These are phyloP conservation scores for Nosema muscidifuracis DNA, from an alignment of 371 early-diverging fungal species.

Conservation along the genomic window DNA sequence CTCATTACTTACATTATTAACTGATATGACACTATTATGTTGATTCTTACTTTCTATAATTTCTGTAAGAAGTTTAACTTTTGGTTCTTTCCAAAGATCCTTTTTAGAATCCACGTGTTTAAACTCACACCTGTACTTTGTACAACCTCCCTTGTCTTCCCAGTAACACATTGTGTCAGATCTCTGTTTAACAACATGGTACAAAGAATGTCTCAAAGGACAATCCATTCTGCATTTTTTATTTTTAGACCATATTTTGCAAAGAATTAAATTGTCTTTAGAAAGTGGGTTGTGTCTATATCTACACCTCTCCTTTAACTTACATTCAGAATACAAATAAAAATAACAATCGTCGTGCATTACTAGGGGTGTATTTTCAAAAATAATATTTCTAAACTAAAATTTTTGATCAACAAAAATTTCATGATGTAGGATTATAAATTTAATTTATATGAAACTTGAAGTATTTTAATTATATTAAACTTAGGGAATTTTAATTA, in stretches of 20 bases:
- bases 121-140: slow-evolving; percentile 58
- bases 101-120: slow-evolving; percentile 50
- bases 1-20: too few relatives aligned
- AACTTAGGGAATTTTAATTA: too few relatives aligned
- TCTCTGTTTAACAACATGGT: slow-evolving; percentile 58
- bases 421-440: too few relatives aligned
- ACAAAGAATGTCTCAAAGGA: slow-evolving; percentile 59
- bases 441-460: too few relatives aligned
- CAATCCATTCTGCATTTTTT: slow-evolving; percentile 54
- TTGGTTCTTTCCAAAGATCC: slow-evolving; percentile 54
- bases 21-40: not conserved
- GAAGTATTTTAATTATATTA: too few relatives aligned
- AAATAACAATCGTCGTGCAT: slow-evolving; percentile 63
- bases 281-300: slow-evolving; percentile 57
- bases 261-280: slow-evolving; percentile 53
- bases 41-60: not conserved
- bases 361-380: too few relatives aligned
- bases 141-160: slow-evolving; percentile 60
- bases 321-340: slow-evolving; percentile 62
- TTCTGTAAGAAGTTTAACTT: slow-evolving; percentile 8
- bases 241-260: slow-evolving; percentile 55
- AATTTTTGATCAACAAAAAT: too few relatives aligned
- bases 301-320: slow-evolving; percentile 46
- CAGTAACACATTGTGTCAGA: slow-evolving; percentile 57
- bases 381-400: too few relatives aligned